Percentiles rank a stretch among this genome's conserved stretches.
phyloP scores from a whole-genome alignment of 352 stramenopile genomes.

The Phytopythium litorale region DNA sequence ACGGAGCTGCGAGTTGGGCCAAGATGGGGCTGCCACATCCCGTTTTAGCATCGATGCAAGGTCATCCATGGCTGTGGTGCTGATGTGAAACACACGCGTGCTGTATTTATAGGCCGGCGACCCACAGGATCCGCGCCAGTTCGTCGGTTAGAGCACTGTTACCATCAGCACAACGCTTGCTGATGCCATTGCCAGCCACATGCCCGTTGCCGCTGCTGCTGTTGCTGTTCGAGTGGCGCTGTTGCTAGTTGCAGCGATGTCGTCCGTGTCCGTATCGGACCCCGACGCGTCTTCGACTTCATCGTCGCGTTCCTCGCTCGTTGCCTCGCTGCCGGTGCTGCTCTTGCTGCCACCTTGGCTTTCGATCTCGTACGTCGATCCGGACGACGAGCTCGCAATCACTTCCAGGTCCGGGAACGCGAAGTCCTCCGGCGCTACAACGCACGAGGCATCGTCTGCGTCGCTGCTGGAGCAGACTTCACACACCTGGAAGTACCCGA shows the following conservation, averaged over 20 bases:
- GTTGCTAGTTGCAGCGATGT: not conserved
- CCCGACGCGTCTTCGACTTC: not conserved
- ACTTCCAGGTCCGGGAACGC: slow-evolving; percentile 2
- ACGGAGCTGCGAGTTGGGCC: not conserved
- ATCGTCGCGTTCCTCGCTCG: not conserved
- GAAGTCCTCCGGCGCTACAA: not conserved
- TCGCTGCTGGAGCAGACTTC: slow-evolving; percentile 29
- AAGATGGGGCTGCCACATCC: not conserved
- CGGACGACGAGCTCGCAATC: not conserved
- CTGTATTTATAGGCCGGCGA: not conserved
- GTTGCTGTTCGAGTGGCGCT: not conserved
- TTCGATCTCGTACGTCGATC: not conserved
- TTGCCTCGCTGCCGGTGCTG: not conserved
- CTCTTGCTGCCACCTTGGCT: not conserved
- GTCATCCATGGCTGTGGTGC: not conserved
- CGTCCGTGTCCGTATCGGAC: not conserved
- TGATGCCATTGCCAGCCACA: not conserved
- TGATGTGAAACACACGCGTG: not conserved
- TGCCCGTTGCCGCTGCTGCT: not conserved
- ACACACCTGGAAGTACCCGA: slow-evolving; percentile 57
- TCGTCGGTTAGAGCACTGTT: not conserved
- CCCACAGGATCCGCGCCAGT: not conserved
- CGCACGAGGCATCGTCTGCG: slow-evolving; percentile 14
- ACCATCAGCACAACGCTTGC: not conserved
- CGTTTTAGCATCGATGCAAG: not conserved